Conservation (phyloP, 2,329 filamentous ascomycete genomes). For the Trichoderma atrobrunneum region DNA sequence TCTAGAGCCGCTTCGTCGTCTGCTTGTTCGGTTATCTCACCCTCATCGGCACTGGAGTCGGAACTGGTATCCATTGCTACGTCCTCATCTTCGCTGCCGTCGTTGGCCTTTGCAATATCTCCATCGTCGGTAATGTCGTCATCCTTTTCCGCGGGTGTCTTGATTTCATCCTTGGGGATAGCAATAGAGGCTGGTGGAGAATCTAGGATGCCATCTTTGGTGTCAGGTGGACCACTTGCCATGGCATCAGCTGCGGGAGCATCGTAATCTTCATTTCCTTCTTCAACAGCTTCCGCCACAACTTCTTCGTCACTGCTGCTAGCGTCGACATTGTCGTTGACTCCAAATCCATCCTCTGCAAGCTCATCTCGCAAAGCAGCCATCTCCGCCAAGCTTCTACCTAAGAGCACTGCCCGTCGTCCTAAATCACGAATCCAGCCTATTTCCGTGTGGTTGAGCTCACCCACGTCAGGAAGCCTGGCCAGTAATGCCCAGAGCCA, state of each 20-base stretch:
- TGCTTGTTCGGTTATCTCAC: conserved; percentile 29
- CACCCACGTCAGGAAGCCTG: conserved; percentile 68
- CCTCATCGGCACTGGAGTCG: conserved; percentile 38
- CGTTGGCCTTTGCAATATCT: conserved; percentile 19
- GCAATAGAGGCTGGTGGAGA: neutral
- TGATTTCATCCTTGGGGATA: neutral
- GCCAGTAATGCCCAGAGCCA: conserved; percentile 87
- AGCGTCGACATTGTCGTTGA: conserved; percentile 47
- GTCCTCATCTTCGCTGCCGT: conserved; percentile 26
- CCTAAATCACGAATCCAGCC: conserved; percentile 75
- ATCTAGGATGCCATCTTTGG: neutral
- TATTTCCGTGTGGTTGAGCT: conserved; percentile 72
- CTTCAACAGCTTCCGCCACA: conserved; percentile 34
- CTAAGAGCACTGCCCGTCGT: conserved; percentile 66
- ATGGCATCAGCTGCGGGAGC: neutral
- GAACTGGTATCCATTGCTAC: conserved; percentile 44
- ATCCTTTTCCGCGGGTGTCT: neutral
- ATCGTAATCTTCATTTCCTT: conserved; percentile 27
- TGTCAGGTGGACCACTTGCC: neutral
- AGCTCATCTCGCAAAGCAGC: conserved; percentile 45
- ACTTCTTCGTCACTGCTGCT: conserved; percentile 41
- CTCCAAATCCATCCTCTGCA: conserved; percentile 40
- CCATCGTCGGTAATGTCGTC: conserved; percentile 22
- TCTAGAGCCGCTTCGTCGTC: conserved; percentile 43
- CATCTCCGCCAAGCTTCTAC: conserved; percentile 53